A percentile compares a stretch with the other conserved stretches of the same genome.
phyloP scores from a whole-genome alignment of 768 basidiomycete genomes.

The Leccinum pellstonianum region DNA sequence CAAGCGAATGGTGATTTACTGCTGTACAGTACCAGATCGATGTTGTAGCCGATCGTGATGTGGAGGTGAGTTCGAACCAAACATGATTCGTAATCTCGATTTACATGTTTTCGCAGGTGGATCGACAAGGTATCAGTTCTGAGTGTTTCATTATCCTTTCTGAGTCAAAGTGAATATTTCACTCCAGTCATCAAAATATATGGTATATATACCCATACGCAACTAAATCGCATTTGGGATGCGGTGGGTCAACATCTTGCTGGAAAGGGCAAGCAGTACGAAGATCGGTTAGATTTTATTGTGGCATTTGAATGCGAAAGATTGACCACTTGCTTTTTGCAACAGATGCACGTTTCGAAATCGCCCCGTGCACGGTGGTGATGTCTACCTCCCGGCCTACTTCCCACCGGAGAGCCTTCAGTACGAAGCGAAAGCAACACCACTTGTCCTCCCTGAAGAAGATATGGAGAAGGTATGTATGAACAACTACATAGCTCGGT shows the following conservation, averaged over 20 bases:
- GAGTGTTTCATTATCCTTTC: background rate
- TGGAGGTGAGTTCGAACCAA: conserved; percentile 22
- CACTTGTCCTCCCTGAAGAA: conserved; percentile 41
- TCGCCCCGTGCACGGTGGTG: conserved; percentile 32
- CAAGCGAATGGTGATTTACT: background rate
- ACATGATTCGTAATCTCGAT: background rate
- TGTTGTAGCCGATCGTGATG: conserved; percentile 40
- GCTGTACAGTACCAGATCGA: conserved; percentile 47
- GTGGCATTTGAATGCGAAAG: background rate
- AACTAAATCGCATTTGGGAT: conserved; percentile 49
- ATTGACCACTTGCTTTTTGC: background rate
- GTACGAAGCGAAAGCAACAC: conserved; percentile 11
- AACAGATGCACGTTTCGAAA: conserved; percentile 48
- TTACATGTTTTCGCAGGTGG: conserved; percentile 31
- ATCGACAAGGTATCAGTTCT: conserved; percentile 37
- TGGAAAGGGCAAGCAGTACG: conserved; percentile 52
- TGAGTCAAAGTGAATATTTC: background rate
- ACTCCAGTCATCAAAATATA: conserved; percentile 46
- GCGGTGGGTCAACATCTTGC: conserved; percentile 41
- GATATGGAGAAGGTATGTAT: conserved; percentile 46
- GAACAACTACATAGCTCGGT: background rate
- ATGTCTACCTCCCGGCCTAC: conserved; percentile 49
- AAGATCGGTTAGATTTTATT: conserved; percentile 38
- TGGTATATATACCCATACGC: conserved; percentile 49
- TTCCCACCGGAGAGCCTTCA: conserved; percentile 43